phyloP scores from a whole-genome alignment of 1,284 basidiomycete species.

The Sporisorium exsertum region DNA sequence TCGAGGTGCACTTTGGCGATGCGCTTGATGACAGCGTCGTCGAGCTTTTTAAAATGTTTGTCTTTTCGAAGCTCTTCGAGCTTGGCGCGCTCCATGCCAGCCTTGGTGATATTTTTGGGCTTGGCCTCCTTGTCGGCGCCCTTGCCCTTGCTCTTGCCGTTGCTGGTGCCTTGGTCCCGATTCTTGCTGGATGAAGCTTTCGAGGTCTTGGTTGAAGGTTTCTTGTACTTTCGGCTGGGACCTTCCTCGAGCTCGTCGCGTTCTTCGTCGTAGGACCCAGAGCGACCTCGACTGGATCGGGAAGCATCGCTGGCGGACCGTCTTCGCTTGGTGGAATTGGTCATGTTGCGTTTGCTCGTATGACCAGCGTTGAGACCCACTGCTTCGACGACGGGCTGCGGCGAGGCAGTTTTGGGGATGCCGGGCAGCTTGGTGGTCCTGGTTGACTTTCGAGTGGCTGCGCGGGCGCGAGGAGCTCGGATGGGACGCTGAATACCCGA shows the following conservation, averaged over 20 bases:
- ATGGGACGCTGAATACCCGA: conserved; percentile 4
- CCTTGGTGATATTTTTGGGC: conserved; percentile 31
- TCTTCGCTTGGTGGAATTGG: conserved; percentile 11
- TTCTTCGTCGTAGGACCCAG: conserved; percentile 4
- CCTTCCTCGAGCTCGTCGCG: conserved; percentile 39
- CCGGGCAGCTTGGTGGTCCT: conserved; percentile 25
- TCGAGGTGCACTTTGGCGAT: conserved; percentile 31
- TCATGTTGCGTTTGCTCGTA: conserved; percentile 3
- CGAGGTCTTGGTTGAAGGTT: conserved; percentile 10
- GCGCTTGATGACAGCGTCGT: conserved; percentile 26
- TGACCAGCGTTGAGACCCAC: not conserved
- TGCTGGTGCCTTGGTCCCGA: not conserved
- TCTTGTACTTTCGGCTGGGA: conserved; percentile 24
- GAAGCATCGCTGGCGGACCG: conserved; percentile 9
- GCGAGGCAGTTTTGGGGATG: conserved; percentile 17
- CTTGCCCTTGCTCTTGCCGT: conserved; percentile 3
- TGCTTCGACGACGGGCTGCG: not conserved
- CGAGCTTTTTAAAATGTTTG: conserved; percentile 31
- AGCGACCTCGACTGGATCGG: conserved; percentile 4
- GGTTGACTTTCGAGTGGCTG: conserved; percentile 6
- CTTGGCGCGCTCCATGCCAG: conserved; percentile 23
- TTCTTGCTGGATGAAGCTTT: not conserved
- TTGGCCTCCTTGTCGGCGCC: conserved; percentile 14
- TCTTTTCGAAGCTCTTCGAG: conserved; percentile 32
- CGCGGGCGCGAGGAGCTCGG: not conserved